Evolutionary conservation across 305 asterid genomes (phyloP), one percentile per base, ranked within the genome.

Genomic region (Rubia tinctorum): DNA sequence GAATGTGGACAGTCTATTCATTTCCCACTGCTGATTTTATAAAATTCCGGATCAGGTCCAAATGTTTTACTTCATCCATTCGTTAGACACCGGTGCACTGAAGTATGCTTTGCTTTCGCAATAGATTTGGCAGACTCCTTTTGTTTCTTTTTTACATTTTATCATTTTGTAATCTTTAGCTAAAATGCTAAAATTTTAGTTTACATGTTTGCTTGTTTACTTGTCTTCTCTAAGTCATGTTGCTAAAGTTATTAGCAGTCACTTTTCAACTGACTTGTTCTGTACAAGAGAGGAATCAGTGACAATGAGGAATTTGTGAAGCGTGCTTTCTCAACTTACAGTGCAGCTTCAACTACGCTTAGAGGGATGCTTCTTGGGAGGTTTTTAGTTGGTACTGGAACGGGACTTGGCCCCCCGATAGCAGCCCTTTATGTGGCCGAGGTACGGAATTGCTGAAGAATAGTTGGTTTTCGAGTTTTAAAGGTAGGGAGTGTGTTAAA

Each of bases 401-500:
- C 91, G 96, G 98, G 98, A 79, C 84, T 93, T 80, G 96, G 97
- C 68, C 98, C 98, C 73, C 91, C 98, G 58, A 96, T 93, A 74
- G 97, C 96, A 22, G 92, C 97, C 63, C 91, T 91, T 71, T 93
- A 93, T 79, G 96, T 93, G 49, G 83, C 98, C 34, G 98, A 93
- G 98, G 98, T 91, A 84, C 34, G 6, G 15, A 25, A 49, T 69
- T 91, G 83, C 64, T 8, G 34, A 18, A 49, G 66, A 63, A 34
- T 72, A 39, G n/a, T n/a, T 71, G 30, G 43, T 64, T 30, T n/a
- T 55, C 23, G 23, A 60, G 70, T 72, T 47, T 23, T 69, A 49
- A 72, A 49, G 68, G 27, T 8, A 9, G 68, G 73, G 9, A 68
- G 73, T 63, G 64, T 60, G 69, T 66, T 53, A 45, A 69, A 68